Percentiles rank a stretch among this genome's conserved stretches.
phyloP scores from a whole-genome alignment of 164 flowering plant species.

The Macadamia integrifolia region DNA sequence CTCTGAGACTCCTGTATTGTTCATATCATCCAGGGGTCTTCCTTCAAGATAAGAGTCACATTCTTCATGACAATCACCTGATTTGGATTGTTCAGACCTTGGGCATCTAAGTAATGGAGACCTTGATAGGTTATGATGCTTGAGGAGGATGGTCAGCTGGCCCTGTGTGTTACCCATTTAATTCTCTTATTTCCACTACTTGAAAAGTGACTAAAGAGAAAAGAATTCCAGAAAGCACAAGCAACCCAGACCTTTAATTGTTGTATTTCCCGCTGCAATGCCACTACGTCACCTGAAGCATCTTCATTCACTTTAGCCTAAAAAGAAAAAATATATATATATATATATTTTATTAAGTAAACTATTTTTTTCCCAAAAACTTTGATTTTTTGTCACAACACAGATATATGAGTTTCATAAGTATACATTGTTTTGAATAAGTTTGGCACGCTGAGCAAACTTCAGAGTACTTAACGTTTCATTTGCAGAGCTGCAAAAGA shows the following conservation, averaged over 20 bases:
- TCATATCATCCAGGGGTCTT: conserved; percentile 10
- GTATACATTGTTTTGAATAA: conserved; percentile 82
- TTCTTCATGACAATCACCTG: conserved; percentile 19
- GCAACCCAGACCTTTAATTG: conserved; percentile 50
- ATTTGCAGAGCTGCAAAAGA: conserved; percentile 59
- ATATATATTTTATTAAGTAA: neutral
- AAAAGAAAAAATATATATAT: neutral
- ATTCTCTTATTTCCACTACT: conserved; percentile 11
- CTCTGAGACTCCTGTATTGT: conserved; percentile 7
- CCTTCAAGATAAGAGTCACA: conserved; percentile 17
- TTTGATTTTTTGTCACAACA: neutral
- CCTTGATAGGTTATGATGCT: conserved; percentile 33
- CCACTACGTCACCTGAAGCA: conserved; percentile 73
- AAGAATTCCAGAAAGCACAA: neutral
- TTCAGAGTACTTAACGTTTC: conserved; percentile 87
- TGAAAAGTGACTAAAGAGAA: neutral
- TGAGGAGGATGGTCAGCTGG: conserved; percentile 58
- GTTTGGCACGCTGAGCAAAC: conserved; percentile 93
- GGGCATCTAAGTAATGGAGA: conserved; percentile 20
- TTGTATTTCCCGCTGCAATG: conserved; percentile 69
- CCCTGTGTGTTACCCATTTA: conserved; percentile 38
- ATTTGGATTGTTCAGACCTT: conserved; percentile 21
- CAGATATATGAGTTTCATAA: conserved; percentile 8
- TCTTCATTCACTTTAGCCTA: conserved; percentile 93
- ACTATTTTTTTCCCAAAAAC: neutral